Evolutionary conservation across 2,329 filamentous ascomycete genomes (phyloP).

Genomic region (Colletotrichum horii): DNA sequence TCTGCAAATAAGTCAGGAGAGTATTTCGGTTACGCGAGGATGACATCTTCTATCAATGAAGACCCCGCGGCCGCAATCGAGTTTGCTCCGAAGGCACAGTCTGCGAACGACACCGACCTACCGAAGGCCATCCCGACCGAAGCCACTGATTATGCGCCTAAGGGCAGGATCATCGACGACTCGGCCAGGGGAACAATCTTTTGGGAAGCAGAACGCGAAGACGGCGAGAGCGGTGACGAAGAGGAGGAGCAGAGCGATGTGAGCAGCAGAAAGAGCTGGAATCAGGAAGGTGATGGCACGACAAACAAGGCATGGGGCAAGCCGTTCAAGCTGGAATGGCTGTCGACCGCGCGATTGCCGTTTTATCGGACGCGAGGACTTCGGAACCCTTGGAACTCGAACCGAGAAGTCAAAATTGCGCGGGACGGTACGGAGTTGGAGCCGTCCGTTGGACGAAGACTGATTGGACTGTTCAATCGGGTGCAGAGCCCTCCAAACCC

Average conservation of each 20-base stretch:
- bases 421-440: constrained; percentile 94
- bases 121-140: constrained; percentile 82
- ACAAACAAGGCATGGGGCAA: constrained; percentile 79
- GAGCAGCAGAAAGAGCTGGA: constrained; percentile 35
- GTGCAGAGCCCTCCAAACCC: constrained; percentile 43
- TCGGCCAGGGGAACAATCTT: constrained; percentile 95
- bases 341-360: constrained; percentile 81
- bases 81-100: constrained; percentile 70
- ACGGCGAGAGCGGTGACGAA: constrained; percentile 47
- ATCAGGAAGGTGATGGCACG: constrained; percentile 47
- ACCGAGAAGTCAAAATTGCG: constrained; percentile 94
- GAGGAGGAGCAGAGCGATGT: constrained; percentile 45
- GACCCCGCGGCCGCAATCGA: constrained; percentile 74
- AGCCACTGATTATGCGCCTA: constrained; percentile 78
- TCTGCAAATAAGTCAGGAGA: constrained; percentile 98
- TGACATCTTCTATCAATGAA: constrained; percentile 83
- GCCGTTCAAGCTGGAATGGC: constrained; percentile 89
- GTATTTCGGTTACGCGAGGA: constrained; percentile 93
- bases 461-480: constrained; percentile 80
- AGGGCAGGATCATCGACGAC: constrained; percentile 89
- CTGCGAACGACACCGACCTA: constrained; percentile 65
- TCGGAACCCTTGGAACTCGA: constrained; percentile 93
- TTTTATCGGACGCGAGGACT: constrained; percentile 89
- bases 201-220: constrained; percentile 81
- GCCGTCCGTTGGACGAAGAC: constrained; percentile 75